Evolutionary conservation across 2,329 filamentous ascomycete genomes (phyloP).

Genomic region (Coniella lustricola): DNA sequence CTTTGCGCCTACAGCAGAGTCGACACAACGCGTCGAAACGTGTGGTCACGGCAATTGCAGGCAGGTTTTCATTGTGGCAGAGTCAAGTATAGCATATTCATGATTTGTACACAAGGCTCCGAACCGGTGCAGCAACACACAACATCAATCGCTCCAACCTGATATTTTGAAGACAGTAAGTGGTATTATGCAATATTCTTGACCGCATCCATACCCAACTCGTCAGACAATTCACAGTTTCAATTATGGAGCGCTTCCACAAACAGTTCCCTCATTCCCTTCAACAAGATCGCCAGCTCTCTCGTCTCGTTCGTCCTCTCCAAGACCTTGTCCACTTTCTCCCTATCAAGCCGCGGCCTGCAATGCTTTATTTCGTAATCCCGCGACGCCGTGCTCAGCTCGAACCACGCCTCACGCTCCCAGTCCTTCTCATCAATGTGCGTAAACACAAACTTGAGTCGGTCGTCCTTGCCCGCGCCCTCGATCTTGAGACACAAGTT

Average conservation of each 20-base stretch:
- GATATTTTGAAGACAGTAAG: no score
- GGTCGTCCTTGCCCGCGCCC: slow-evolving; percentile 75
- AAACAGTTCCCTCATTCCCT: slow-evolving; percentile 78
- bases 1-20: no score
- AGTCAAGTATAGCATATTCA: no score
- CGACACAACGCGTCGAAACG: no score
- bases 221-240: background rate
- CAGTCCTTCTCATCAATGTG: slow-evolving; percentile 82
- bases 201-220: background rate
- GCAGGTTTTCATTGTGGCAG: no score
- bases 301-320: slow-evolving; percentile 76
- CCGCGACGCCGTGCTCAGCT: slow-evolving; percentile 70
- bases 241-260: slow-evolving; percentile 55
- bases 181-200: no score
- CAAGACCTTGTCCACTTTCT: slow-evolving; percentile 68
- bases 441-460: slow-evolving; percentile 82
- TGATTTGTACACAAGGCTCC: no score
- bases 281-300: slow-evolving; percentile 65
- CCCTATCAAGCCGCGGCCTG: slow-evolving; percentile 73
- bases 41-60: no score
- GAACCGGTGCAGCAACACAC: no score
- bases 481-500: slow-evolving; percentile 86
- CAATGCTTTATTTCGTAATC: slow-evolving; percentile 82
- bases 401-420: slow-evolving; percentile 89
- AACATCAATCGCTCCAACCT: no score